Percentiles rank a stretch among this genome's conserved stretches.
phyloP scores from a whole-genome alignment of 331 rosid genomes.

The Cucumis variabilis region DNA sequence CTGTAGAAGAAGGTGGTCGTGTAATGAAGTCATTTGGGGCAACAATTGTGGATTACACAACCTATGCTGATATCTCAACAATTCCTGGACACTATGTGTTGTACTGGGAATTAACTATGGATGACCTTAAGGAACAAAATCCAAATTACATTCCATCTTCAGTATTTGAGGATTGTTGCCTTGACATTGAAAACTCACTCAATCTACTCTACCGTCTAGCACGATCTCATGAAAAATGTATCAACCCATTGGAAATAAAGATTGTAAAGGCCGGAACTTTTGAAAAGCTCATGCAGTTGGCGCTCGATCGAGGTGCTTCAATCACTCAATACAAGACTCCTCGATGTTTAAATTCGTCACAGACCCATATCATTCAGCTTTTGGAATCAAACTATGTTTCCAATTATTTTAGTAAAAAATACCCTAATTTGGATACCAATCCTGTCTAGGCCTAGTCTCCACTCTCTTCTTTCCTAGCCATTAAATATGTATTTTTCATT shows the following conservation, averaged over 20 bases:
- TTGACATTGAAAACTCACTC: conserved; percentile 51
- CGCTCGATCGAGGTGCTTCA: conserved; percentile 57
- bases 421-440: conserved; percentile 59
- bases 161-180: conserved; percentile 57
- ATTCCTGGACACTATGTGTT: conserved; percentile 66
- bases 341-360: conserved; percentile 52
- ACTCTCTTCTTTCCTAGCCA: neutral
- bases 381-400: conserved; percentile 44
- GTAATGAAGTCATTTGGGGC: conserved; percentile 44
- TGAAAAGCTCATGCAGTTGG: conserved; percentile 61
- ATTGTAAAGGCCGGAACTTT: conserved; percentile 61
- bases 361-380: conserved; percentile 44
- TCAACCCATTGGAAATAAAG: conserved; percentile 65
- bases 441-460: neutral
- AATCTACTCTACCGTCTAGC: conserved; percentile 56
- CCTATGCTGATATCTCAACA: conserved; percentile 47
- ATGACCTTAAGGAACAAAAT: neutral
- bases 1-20: conserved; percentile 49
- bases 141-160: conserved; percentile 39
- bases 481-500: neutral
- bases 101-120: conserved; percentile 47
- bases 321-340: conserved; percentile 70
- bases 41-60: conserved; percentile 60
- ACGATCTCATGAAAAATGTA: conserved; percentile 45
- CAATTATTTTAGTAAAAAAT: conserved; percentile 49